These are phyloP conservation scores for Ilex aquifolium DNA, from an alignment of 257 asterid species.

Conservation along the genomic window DNA sequence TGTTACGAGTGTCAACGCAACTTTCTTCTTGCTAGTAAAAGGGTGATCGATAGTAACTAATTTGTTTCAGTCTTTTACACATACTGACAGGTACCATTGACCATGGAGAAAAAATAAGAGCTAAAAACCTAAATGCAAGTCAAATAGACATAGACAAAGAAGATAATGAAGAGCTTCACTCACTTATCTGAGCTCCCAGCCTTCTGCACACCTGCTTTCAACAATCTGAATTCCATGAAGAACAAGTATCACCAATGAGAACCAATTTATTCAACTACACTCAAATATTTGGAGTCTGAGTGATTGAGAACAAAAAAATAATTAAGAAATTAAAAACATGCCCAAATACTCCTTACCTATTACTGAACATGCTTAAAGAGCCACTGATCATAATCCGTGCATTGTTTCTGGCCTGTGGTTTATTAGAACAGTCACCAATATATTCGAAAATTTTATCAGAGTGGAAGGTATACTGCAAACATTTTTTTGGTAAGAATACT, in stretches of 20 bases:
- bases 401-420: constrained; percentile 42
- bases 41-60: too few species aligned
- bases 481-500: not conserved
- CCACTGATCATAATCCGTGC: constrained; percentile 39
- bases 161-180: constrained; percentile 10
- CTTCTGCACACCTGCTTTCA: constrained; percentile 43
- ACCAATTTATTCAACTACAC: not conserved
- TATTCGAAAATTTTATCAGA: not conserved
- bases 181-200: constrained; percentile 40
- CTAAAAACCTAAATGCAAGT: not conserved
- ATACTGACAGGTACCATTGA: not conserved
- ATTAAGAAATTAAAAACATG: constrained; percentile 5
- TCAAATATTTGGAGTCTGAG: not conserved
- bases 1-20: too few species aligned
- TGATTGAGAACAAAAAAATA: too few species aligned
- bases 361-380: constrained; percentile 41
- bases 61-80: too few species aligned
- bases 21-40: too few species aligned
- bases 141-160: not conserved
- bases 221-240: constrained; percentile 27
- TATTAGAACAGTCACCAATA: constrained; percentile 5
- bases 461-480: not conserved
- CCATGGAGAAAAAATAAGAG: not conserved
- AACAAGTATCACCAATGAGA: not conserved
- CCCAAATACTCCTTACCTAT: constrained; percentile 22